Conservation (phyloP, 331 rosid species). For the Quercus phellos region DNA sequence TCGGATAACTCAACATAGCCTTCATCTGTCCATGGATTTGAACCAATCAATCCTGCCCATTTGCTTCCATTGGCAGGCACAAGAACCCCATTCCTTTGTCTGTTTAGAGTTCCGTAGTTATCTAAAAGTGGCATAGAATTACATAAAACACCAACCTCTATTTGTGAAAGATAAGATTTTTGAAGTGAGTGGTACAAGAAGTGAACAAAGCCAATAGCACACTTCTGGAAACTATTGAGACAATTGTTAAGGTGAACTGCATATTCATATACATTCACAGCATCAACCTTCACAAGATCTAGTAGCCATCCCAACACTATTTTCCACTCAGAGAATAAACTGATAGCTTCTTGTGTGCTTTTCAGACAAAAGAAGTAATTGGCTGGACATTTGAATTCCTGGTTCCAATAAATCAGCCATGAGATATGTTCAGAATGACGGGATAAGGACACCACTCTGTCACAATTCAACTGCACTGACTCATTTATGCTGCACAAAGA, state of each 20-base stretch:
- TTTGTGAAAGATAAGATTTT: not conserved
- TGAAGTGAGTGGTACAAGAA: conserved; percentile 27
- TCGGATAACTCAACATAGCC: conserved; percentile 54
- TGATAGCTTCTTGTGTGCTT: conserved; percentile 40
- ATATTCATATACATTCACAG: conserved; percentile 1
- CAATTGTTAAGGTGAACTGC: conserved; percentile 5
- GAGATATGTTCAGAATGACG: conserved; percentile 10
- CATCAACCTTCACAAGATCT: conserved; percentile 3
- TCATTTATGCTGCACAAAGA: conserved; percentile 16
- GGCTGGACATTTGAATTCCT: conserved; percentile 27
- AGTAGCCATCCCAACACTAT: conserved; percentile 26
- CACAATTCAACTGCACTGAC: not conserved
- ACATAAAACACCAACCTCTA: conserved; percentile 3
- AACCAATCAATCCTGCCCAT: conserved; percentile 55
- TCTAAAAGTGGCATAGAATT: conserved; percentile 27
- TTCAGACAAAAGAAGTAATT: conserved; percentile 43
- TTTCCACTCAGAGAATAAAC: not conserved
- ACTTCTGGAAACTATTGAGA: not conserved
- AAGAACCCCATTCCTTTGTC: conserved; percentile 25
- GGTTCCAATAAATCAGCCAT: conserved; percentile 67
- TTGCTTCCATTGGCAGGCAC: conserved; percentile 69
- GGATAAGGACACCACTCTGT: conserved; percentile 30
- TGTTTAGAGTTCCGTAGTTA: conserved; percentile 14
- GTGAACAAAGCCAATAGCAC: conserved; percentile 15
- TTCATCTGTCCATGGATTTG: conserved; percentile 56